Percentiles rank a stretch among this genome's conserved stretches.
Conservation (phyloP, 2,329 filamentous ascomycete genomes). For the Fusarium gaditjirri region DNA sequence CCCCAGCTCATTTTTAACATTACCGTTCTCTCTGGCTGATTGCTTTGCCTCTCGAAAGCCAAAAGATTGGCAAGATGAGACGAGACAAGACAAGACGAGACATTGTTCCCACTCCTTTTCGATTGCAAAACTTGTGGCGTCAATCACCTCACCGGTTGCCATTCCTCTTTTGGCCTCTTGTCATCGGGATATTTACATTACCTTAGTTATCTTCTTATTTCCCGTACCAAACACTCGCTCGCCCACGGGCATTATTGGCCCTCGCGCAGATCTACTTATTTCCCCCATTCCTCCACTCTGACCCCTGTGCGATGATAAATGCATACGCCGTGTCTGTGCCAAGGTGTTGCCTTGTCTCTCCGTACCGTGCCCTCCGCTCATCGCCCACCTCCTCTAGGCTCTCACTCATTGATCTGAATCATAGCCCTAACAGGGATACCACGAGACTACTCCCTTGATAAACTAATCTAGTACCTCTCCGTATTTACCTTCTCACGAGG, state of each 20-base stretch:
- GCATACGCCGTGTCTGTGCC: conserved; percentile 3
- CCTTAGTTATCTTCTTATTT: conserved; percentile 22
- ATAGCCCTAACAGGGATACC: conserved; percentile 26
- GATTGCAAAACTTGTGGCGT: conserved; percentile 44
- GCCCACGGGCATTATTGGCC: conserved; percentile 11
- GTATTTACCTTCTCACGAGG: conserved; percentile 26
- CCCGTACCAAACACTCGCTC: conserved; percentile 13
- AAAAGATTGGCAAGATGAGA: conserved; percentile 21
- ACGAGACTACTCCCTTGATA: conserved; percentile 8
- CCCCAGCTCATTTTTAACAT: conserved; percentile 4
- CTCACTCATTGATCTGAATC: conserved; percentile 21
- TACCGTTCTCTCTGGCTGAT: background rate
- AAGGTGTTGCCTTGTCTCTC: conserved; percentile 11
- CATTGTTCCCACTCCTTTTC: conserved; percentile 29
- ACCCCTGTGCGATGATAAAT: conserved; percentile 3
- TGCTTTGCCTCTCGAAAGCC: conserved; percentile 1
- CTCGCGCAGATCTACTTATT: conserved; percentile 27
- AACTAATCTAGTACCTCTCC: conserved; percentile 22
- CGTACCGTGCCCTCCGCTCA: conserved; percentile 10
- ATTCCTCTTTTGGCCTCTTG: conserved; percentile 23
- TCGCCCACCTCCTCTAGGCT: background rate
- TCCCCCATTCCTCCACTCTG: conserved; percentile 22
- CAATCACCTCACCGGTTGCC: conserved; percentile 42
- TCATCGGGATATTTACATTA: conserved; percentile 29
- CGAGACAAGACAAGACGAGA: conserved; percentile 4